Conservation (phyloP, 2,329 filamentous ascomycete genomes). For the Dendrostoma leiphaemia region DNA sequence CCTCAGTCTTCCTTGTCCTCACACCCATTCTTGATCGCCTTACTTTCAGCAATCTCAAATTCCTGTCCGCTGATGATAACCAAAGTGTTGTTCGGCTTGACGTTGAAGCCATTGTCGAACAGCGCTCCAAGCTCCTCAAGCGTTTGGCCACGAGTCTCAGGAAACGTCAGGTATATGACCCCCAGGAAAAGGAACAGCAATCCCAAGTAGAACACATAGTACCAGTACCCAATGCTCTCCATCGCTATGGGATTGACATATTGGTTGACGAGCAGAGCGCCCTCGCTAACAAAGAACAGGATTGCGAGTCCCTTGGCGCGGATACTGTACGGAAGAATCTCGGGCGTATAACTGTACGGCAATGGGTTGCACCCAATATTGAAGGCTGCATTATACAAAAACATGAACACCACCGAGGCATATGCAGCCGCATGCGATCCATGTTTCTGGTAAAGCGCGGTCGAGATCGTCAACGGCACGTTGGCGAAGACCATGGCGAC, state of each 20-base stretch:
- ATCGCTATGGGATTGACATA: constrained; percentile 35
- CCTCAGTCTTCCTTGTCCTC: no score
- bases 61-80: neutral
- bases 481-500: neutral
- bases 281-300: neutral
- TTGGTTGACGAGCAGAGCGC: constrained; percentile 27
- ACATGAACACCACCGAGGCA: constrained; percentile 1
- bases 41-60: neutral
- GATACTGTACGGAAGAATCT: constrained; percentile 4
- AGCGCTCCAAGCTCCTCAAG: constrained; percentile 27
- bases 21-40: no score
- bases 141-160: constrained; percentile 18
- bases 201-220: constrained; percentile 22
- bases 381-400: constrained; percentile 2
- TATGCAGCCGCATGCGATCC: neutral
- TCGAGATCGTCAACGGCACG: neutral
- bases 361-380: constrained; percentile 8
- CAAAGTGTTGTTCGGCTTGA: constrained; percentile 55
- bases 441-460: neutral
- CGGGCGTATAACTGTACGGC: neutral
- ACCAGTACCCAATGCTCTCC: constrained; percentile 29
- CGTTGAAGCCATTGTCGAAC: constrained; percentile 42
- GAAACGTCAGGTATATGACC: constrained; percentile 29
- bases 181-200: constrained; percentile 28
- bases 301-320: constrained; percentile 1